Evolutionary conservation across 805 yeast species (phyloP).

Genomic region (Metahyphopichia silvanorum): DNA sequence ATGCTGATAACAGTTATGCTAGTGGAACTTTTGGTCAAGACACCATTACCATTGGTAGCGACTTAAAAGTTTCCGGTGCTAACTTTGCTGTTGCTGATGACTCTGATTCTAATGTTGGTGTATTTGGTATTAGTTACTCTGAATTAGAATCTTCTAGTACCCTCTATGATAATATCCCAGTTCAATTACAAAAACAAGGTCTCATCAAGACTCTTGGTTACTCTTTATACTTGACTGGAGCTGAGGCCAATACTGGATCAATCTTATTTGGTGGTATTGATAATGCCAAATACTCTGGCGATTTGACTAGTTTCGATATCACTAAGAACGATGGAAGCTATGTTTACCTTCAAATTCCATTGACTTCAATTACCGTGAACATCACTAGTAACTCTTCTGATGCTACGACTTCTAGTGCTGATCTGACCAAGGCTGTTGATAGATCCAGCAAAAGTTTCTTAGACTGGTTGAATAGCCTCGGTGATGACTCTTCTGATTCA

Average conservation of each 20-base stretch:
- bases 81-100: constrained; percentile 10
- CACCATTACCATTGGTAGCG: constrained; percentile 5
- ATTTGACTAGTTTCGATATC: constrained; percentile 24
- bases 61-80: constrained; percentile 4
- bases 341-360: neutral
- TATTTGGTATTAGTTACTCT: constrained; percentile 16
- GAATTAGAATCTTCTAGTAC: constrained; percentile 8
- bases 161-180: constrained; percentile 24
- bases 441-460: neutral
- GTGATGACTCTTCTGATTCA: neutral
- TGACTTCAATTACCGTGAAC: constrained; percentile 42
- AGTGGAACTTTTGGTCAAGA: constrained; percentile 4
- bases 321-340: constrained; percentile 11
- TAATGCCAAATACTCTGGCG: constrained; percentile 20
- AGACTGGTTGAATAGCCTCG: neutral
- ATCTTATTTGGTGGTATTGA: constrained; percentile 28
- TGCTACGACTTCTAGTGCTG: constrained; percentile 5
- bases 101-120: constrained; percentile 17
- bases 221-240: constrained; percentile 31
- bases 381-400: constrained; percentile 16
- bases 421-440: no score
- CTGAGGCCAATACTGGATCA: constrained; percentile 18
- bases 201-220: constrained; percentile 31
- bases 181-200: constrained; percentile 29
- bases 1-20: constrained; percentile 49